Conservation (phyloP, 2,329 filamentous ascomycete genomes). For the Aspergillus sp. region DNA sequence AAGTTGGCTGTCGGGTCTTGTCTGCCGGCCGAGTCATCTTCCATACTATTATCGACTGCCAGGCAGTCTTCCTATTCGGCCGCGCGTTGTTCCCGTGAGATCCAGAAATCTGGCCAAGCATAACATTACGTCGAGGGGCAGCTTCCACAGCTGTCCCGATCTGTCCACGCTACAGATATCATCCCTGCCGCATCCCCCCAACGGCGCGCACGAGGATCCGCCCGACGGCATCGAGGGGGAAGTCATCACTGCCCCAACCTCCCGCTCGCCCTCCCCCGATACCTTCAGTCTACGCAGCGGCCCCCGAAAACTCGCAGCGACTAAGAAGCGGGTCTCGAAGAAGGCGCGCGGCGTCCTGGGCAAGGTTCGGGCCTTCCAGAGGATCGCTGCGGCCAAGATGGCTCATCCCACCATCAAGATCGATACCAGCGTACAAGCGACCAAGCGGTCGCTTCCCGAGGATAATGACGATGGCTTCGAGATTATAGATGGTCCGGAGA, state of each 20-base stretch:
- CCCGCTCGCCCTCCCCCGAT: constrained; percentile 37
- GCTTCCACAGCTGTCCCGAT: constrained; percentile 48
- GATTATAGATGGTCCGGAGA: constrained; percentile 26
- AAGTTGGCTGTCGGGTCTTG: neutral
- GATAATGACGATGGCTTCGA: constrained; percentile 37
- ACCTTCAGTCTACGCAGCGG: constrained; percentile 32
- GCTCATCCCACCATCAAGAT: constrained; percentile 44
- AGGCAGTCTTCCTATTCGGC: constrained; percentile 2
- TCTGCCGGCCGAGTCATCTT: constrained; percentile 1
- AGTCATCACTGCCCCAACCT: constrained; percentile 31
- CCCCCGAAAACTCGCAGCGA: constrained; percentile 33
- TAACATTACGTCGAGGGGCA: constrained; percentile 39
- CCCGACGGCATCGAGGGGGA: constrained; percentile 30
- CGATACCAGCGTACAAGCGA: constrained; percentile 41
- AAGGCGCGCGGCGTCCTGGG: constrained; percentile 46
- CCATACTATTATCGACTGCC: neutral
- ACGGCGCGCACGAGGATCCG: constrained; percentile 27
- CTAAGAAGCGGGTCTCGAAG: constrained; percentile 37
- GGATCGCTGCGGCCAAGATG: constrained; percentile 45
- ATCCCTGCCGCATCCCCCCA: constrained; percentile 25
- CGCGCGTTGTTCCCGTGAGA: constrained; percentile 26
- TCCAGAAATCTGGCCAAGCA: constrained; percentile 45
- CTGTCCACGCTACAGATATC: constrained; percentile 41
- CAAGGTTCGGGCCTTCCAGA: constrained; percentile 44
- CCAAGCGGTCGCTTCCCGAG: constrained; percentile 42